These are phyloP conservation scores for Sarocladium oryzae DNA, from an alignment of 2,329 filamentous ascomycete species.

Conservation along the genomic window DNA sequence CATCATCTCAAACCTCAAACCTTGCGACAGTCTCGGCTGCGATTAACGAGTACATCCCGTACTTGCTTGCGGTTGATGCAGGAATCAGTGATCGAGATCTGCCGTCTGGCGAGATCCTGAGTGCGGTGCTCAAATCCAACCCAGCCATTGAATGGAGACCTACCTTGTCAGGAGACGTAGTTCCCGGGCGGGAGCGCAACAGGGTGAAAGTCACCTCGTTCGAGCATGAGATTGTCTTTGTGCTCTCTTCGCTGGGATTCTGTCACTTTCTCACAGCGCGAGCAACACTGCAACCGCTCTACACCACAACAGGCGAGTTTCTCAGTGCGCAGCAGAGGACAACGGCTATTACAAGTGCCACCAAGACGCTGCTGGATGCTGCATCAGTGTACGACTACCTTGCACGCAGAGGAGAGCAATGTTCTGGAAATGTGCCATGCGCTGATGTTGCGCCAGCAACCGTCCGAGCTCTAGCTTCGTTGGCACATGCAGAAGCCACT, in stretches of 20 bases:
- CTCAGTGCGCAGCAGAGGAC: constrained; percentile 60
- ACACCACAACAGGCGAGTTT: constrained; percentile 56
- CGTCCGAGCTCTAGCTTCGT: constrained; percentile 50
- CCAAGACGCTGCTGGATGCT: constrained; percentile 70
- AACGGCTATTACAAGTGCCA: constrained; percentile 64
- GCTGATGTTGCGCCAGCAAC: constrained; percentile 47
- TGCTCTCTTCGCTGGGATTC: constrained; percentile 69
- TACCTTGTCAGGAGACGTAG: constrained; percentile 60
- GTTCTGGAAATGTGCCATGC: constrained; percentile 36
- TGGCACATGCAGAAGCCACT: constrained; percentile 82
- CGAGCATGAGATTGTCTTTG: constrained; percentile 78
- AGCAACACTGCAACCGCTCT: constrained; percentile 64
- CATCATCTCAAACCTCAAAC: constrained; percentile 62
- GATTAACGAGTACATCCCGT: constrained; percentile 74
- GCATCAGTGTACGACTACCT: constrained; percentile 73
- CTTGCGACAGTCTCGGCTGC: constrained; percentile 63
- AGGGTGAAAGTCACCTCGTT: constrained; percentile 67
- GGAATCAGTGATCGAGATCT: constrained; percentile 50
- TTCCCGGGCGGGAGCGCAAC: constrained; percentile 57
- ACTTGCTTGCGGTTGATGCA: constrained; percentile 69
- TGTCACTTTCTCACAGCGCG: constrained; percentile 68
- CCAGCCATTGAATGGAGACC: constrained; percentile 78
- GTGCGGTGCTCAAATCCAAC: constrained; percentile 52
- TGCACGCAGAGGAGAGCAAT: constrained; percentile 44
- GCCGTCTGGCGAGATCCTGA: constrained; percentile 52